Conservation (phyloP, 2,329 filamentous ascomycete genomes). For the Apiospora saccharicola region DNA sequence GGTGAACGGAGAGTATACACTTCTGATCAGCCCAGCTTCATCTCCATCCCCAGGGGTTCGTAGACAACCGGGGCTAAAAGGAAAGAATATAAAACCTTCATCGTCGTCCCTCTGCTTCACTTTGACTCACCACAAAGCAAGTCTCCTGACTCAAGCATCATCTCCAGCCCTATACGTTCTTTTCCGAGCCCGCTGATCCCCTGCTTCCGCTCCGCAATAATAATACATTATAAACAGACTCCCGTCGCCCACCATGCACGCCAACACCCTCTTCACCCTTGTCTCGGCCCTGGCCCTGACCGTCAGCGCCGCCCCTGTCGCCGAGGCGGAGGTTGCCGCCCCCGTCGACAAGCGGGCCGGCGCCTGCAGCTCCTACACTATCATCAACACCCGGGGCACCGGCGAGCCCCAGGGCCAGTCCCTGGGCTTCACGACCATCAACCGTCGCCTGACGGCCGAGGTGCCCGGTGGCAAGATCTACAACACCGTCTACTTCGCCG, state of each 20-base stretch:
- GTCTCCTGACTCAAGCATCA: not conserved
- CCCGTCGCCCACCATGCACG: constrained; percentile 4
- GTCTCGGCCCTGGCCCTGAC: constrained; percentile 12
- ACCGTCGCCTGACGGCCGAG: constrained; percentile 22
- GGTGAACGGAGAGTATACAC: not conserved
- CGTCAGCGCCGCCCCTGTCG: constrained; percentile 17
- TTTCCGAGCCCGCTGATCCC: not conserved
- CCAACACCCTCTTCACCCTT: constrained; percentile 9
- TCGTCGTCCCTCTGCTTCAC: not conserved
- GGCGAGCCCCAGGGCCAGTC: constrained; percentile 26
- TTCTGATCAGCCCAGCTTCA: not conserved
- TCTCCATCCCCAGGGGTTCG: not conserved
- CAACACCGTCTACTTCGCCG: constrained; percentile 28
- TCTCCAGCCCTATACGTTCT: not conserved
- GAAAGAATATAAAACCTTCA: not conserved
- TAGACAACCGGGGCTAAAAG: not conserved
- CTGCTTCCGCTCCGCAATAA: not conserved
- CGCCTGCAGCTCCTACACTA: constrained; percentile 27
- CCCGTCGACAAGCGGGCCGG: constrained; percentile 1
- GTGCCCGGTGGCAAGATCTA: constrained; percentile 26
- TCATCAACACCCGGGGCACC: constrained; percentile 29
- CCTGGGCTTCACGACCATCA: constrained; percentile 25
- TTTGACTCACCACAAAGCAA: not conserved
- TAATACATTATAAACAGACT: too few relatives aligned
- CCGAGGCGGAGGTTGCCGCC: not conserved